Base-by-base conservation (phyloP, 306 rosid genomes). In the Arachis hypogaea region DNA sequence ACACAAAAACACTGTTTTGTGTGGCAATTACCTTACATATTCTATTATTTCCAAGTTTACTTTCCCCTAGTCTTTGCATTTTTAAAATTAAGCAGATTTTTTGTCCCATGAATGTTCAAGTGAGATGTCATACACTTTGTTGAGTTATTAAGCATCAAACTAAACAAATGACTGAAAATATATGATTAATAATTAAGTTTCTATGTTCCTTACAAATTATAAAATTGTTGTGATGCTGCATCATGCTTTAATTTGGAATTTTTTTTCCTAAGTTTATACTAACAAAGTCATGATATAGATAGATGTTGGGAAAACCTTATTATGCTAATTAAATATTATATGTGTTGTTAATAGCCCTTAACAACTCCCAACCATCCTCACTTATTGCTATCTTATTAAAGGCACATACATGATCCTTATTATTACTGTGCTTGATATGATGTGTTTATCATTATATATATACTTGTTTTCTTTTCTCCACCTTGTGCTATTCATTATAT, bases 1-100 rank as follows among this genome's bases (percentile, higher is more conserved):
- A 76, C 63, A 52, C 30, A 16, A 70, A 78, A 80, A 16, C 71
- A 79, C 55, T 59, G 65, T 78, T 68, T 59, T 59, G 63, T 59
- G 59, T 59, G 74, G 40, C 45, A 50, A 66, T 66, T 49, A 46
- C 42, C 1, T 33, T 22, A 22, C 28, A 61, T 70, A 40, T 77
- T 46, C 33, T 65, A 50, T 66, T 58, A 56, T 55, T 77, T 66
- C 47, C 40, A 68, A 67, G 68, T 10, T 66, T 66, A 36, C 82
- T 62, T 84, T 85, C 49, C 71, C 83, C 71, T 59, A 71, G 50
- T 59, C 74, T 82, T 82, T 46, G 68, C 75, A 68, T 82, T 81
- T 81, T 59, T 71, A 77, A 81, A 86, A 81, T 82, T 79, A 78
- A 80, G 77, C 67, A 80, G 78, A 85, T 76, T 84, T 75, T 71